A percentile compares a stretch with the other conserved stretches of the same genome.
phyloP scores from a whole-genome alignment of 2,329 filamentous ascomycete genomes.

The Aspergillus fischeri region DNA sequence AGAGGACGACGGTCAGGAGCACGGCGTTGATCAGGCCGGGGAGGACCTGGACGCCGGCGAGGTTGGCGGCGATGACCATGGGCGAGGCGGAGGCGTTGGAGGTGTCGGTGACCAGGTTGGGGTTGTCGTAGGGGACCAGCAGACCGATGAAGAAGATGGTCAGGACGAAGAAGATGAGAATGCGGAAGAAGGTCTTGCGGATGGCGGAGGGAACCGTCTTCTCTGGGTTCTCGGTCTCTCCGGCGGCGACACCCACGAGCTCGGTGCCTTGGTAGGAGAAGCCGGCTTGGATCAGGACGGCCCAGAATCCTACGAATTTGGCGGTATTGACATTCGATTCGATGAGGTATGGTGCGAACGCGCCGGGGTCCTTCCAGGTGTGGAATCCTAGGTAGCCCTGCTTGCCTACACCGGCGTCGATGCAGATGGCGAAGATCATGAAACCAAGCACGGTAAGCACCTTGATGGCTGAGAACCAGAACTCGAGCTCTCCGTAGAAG shows the following conservation, averaged over 20 bases:
- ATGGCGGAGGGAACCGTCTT: constrained; percentile 70
- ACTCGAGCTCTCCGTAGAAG: constrained; percentile 73
- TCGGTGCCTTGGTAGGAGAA: constrained; percentile 59
- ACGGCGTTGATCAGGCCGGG: constrained; percentile 41
- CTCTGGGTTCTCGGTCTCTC: constrained; percentile 68
- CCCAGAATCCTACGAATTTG: constrained; percentile 60
- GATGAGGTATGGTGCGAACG: constrained; percentile 55
- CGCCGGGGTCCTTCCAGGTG: constrained; percentile 65
- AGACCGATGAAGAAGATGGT: constrained; percentile 64
- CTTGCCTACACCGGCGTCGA: constrained; percentile 68
- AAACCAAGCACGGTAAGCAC: constrained; percentile 71
- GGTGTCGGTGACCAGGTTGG: constrained; percentile 48
- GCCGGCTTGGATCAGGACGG: constrained; percentile 43
- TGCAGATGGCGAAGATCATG: constrained; percentile 71
- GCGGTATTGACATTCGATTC: constrained; percentile 35
- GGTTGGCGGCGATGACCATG: constrained; percentile 42
- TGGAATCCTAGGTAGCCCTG: constrained; percentile 71
- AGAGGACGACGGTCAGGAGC: constrained; percentile 41
- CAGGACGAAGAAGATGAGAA: constrained; percentile 55
- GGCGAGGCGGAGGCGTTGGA: constrained; percentile 34
- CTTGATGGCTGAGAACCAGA: constrained; percentile 74
- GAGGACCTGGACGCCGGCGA: constrained; percentile 35
- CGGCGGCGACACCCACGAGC: constrained; percentile 72
- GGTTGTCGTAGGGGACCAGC: constrained; percentile 59
- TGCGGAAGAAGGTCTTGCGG: constrained; percentile 70